Conservation (phyloP, 164 flowering plant genomes). For the Nymphaea thermarum region DNA sequence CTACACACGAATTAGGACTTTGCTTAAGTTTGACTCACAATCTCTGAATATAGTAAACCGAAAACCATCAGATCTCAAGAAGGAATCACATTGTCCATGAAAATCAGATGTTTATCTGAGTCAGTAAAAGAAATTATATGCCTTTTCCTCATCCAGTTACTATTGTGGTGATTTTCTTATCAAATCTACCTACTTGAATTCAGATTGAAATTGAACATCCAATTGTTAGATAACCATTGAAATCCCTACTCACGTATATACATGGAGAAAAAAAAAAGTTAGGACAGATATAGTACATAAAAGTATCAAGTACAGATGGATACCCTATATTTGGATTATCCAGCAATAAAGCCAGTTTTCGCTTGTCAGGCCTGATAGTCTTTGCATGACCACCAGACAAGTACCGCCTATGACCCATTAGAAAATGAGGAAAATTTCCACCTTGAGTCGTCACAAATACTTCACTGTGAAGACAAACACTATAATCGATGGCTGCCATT, state of each 20-base stretch:
- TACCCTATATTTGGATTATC: conserved; percentile 89
- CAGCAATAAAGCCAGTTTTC: conserved; percentile 65
- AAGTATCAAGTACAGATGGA: background rate
- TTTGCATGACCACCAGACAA: conserved; percentile 82
- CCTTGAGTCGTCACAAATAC: conserved; percentile 98
- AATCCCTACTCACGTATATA: background rate
- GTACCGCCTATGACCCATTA: conserved; percentile 84
- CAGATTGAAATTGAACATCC: background rate
- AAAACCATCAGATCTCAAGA: too few species aligned
- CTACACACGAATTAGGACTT: too few species aligned
- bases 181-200: background rate
- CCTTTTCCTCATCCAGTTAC: background rate
- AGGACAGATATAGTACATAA: too few species aligned
- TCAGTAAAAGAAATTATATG: background rate
- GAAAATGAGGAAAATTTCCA: conserved; percentile 91
- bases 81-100: too few species aligned
- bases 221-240: background rate
- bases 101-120: too few species aligned
- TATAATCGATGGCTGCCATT: conserved; percentile 98
- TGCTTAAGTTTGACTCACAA: too few species aligned
- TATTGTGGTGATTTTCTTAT: background rate
- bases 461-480: conserved; percentile 94
- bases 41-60: too few species aligned
- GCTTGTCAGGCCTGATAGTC: conserved; percentile 87
- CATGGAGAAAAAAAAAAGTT: background rate